Percentiles rank a stretch among this genome's conserved stretches.
These are phyloP conservation scores for Suhomyces coccinellae DNA, from an alignment of 1,139 yeast species.

Conservation along the genomic window DNA sequence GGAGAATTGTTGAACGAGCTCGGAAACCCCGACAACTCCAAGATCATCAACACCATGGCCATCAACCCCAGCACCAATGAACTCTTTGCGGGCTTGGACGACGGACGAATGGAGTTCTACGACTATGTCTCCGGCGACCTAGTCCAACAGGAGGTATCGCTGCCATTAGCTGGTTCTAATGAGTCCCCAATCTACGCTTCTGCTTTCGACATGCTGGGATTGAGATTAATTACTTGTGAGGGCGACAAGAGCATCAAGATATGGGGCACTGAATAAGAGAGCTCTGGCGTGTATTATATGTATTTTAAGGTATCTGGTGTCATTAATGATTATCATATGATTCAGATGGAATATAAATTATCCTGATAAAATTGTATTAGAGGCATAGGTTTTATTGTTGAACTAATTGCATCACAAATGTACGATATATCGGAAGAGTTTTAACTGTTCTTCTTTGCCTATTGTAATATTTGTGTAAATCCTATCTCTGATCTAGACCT, in stretches of 20 bases:
- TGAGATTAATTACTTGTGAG: slow-evolving; percentile 81
- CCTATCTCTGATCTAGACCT: too few relatives aligned
- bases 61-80: slow-evolving; percentile 64
- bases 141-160: slow-evolving; percentile 55
- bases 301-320: not conserved
- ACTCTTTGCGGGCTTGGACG: slow-evolving; percentile 80
- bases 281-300: not conserved
- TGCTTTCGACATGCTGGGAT: slow-evolving; percentile 76
- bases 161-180: slow-evolving; percentile 66
- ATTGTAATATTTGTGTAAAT: too few relatives aligned
- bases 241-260: slow-evolving; percentile 87
- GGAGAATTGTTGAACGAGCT: slow-evolving; percentile 62
- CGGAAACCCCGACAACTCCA: slow-evolving; percentile 40
- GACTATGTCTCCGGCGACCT: slow-evolving; percentile 74
- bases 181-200: slow-evolving; percentile 71
- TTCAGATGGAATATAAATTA: too few relatives aligned
- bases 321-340: too few relatives aligned
- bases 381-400: too few relatives aligned
- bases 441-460: too few relatives aligned
- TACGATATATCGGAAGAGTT: too few relatives aligned
- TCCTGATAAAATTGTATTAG: too few relatives aligned
- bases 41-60: slow-evolving; percentile 67
- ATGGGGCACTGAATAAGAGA: slow-evolving; percentile 49
- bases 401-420: too few relatives aligned
- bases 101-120: slow-evolving; percentile 74